Evolutionary conservation across 768 basidiomycete species (phyloP).

Genomic region (Tricholoma sp.): DNA sequence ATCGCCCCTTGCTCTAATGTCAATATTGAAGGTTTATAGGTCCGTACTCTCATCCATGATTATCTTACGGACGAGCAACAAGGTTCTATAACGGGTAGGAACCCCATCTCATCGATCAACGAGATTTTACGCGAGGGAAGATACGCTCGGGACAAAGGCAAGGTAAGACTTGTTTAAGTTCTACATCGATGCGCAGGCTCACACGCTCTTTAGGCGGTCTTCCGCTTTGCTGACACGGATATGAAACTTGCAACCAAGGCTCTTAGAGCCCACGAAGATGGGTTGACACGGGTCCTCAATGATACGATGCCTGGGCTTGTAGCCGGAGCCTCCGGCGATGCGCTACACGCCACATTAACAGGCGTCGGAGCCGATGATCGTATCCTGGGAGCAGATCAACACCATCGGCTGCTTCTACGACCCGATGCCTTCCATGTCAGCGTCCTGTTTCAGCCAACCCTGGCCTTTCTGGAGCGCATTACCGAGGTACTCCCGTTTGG

Average conservation of each 20-base stretch:
- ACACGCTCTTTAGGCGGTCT: conserved; percentile 55
- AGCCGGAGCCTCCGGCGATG: conserved; percentile 57
- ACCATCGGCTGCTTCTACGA: conserved; percentile 79
- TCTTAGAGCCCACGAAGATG: conserved; percentile 77
- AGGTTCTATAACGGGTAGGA: conserved; percentile 70
- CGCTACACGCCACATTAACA: conserved; percentile 56
- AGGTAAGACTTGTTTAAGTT: conserved; percentile 39
- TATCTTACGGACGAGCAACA: conserved; percentile 92
- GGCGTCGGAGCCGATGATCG: conserved; percentile 70
- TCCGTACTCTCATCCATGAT: conserved; percentile 77
- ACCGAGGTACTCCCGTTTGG: conserved; percentile 70
- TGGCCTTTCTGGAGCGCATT: conserved; percentile 75
- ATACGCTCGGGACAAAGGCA: conserved; percentile 70
- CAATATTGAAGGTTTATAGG: conserved; percentile 37
- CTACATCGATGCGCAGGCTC: not conserved
- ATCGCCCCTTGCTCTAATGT: too few relatives aligned
- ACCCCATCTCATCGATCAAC: conserved; percentile 90
- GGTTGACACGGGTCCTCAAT: conserved; percentile 74
- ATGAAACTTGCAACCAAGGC: conserved; percentile 59
- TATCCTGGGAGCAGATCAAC: conserved; percentile 63
- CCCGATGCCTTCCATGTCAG: conserved; percentile 95
- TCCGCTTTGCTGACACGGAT: conserved; percentile 91
- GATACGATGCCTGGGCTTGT: conserved; percentile 94
- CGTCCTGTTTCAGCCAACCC: conserved; percentile 90
- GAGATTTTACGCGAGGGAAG: conserved; percentile 86